phyloP scores from a whole-genome alignment of 192 early-diverging fungal genomes.

The Polychytrium aggregatum region DNA sequence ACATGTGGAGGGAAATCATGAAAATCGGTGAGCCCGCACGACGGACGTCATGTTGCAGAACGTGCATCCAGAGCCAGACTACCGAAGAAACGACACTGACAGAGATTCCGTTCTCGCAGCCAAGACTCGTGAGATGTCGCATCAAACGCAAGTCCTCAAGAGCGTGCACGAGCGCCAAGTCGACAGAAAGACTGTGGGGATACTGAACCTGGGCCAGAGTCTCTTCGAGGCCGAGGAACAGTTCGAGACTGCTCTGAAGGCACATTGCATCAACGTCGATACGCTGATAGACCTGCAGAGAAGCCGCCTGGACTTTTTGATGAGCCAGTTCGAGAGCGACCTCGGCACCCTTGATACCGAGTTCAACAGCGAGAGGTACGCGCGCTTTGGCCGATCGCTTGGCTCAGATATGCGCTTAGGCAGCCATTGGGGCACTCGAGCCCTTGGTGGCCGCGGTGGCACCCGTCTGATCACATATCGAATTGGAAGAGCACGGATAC shows the following conservation, averaged over 20 bases:
- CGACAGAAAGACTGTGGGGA: conserved; percentile 30
- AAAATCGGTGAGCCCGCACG: conserved; percentile 25
- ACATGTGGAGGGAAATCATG: conserved; percentile 52
- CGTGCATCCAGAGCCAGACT: no score
- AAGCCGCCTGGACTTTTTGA: conserved; percentile 27
- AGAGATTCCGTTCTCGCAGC: conserved; percentile 15
- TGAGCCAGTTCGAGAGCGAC: conserved; percentile 36
- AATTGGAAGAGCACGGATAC: conserved; percentile 26
- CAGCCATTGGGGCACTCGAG: no score
- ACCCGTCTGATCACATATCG: neutral
- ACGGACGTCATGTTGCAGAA: no score
- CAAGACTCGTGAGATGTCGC: conserved; percentile 27
- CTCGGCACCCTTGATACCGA: conserved; percentile 35
- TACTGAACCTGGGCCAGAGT: conserved; percentile 24
- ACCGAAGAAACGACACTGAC: no score
- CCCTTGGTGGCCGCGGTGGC: no score
- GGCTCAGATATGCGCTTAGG: no score
- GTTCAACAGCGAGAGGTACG: conserved; percentile 42
- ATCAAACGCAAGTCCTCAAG: conserved; percentile 27
- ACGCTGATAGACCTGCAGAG: conserved; percentile 42
- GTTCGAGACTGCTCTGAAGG: conserved; percentile 33
- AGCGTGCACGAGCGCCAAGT: conserved; percentile 40
- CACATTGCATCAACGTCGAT: conserved; percentile 47
- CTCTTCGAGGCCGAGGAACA: conserved; percentile 44
- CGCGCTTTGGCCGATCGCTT: neutral